A percentile compares a stretch with the other conserved stretches of the same genome.
These are phyloP conservation scores for Mucor sp. DNA, from an alignment of 371 early-diverging fungal genomes.

Conservation along the genomic window DNA sequence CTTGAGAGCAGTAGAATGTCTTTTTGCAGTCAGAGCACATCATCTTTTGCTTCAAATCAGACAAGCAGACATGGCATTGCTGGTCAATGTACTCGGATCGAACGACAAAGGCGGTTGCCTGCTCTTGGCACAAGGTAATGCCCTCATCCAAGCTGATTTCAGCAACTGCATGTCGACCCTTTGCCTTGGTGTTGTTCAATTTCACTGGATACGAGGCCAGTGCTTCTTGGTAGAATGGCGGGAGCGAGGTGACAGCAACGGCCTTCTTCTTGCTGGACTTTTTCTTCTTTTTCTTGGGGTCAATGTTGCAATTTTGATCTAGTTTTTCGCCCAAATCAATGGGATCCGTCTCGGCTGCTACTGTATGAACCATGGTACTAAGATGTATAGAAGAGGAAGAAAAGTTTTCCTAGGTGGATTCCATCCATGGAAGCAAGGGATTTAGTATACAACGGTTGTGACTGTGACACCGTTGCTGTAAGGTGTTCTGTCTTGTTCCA, in stretches of 20 bases:
- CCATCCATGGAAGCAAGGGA: background rate
- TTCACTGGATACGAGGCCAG: constrained; percentile 33
- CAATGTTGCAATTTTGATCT: constrained; percentile 1
- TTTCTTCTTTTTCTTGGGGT: background rate
- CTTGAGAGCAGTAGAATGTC: constrained; percentile 63
- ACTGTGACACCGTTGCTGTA: background rate
- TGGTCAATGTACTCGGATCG: constrained; percentile 54
- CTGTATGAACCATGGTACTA: background rate
- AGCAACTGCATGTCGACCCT: constrained; percentile 70
- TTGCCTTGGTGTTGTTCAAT: constrained; percentile 44
- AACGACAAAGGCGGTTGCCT: constrained; percentile 61
- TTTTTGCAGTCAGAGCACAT: constrained; percentile 58
- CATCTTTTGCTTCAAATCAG: constrained; percentile 35
- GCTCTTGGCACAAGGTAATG: constrained; percentile 53
- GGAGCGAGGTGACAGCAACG: background rate
- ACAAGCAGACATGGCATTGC: constrained; percentile 64
- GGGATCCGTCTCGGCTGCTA: background rate
- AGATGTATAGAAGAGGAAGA: background rate
- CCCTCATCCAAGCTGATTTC: constrained; percentile 52
- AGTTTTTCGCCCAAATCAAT: constrained; percentile 4
- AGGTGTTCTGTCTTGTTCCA: background rate
- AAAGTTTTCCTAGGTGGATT: background rate
- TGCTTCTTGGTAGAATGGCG: constrained; percentile 23
- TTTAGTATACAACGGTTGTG: background rate
- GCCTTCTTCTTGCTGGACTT: constrained; percentile 13